phyloP scores from a whole-genome alignment of 192 early-diverging fungal genomes.

The Pecoramyces ruminantium region DNA sequence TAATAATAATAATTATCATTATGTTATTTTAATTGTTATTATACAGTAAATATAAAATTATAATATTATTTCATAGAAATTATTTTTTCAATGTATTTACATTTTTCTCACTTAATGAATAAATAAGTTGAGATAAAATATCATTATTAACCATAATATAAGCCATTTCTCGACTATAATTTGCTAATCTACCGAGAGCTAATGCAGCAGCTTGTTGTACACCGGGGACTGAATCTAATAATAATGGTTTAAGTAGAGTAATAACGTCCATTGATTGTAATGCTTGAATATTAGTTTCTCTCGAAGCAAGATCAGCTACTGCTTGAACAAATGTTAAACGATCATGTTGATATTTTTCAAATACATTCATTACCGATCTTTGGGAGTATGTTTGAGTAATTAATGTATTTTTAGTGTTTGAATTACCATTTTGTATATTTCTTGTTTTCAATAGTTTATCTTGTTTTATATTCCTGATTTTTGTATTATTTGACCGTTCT shows the following conservation, averaged over 20 bases:
- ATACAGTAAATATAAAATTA: too few species aligned
- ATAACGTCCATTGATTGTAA: constrained; percentile 26
- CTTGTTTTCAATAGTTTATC: not conserved
- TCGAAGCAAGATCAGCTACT: constrained; percentile 30
- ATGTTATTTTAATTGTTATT: too few species aligned
- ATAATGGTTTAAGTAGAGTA: constrained; percentile 27
- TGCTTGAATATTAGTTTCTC: constrained; percentile 35
- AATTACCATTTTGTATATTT: not conserved
- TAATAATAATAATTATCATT: too few species aligned
- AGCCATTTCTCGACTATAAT: constrained; percentile 36
- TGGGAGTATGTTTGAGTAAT: not conserved
- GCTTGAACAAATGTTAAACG: constrained; percentile 36
- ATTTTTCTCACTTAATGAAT: constrained; percentile 27
- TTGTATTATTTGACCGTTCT: not conserved
- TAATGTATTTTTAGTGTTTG: not conserved
- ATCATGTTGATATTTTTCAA: constrained; percentile 40
- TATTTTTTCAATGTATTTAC: too few species aligned
- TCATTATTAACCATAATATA: constrained; percentile 30
- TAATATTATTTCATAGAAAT: too few species aligned
- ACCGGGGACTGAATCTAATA: constrained; percentile 33
- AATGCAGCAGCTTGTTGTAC: constrained; percentile 42
- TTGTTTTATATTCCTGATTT: not conserved
- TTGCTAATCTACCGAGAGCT: constrained; percentile 34
- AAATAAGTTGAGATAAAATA: constrained; percentile 33
- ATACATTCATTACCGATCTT: constrained; percentile 23